Evolutionary conservation across 164 flowering plant genomes (phyloP), one percentile per base, ranked within the genome.

Genomic region (Umbellularia californica): DNA sequence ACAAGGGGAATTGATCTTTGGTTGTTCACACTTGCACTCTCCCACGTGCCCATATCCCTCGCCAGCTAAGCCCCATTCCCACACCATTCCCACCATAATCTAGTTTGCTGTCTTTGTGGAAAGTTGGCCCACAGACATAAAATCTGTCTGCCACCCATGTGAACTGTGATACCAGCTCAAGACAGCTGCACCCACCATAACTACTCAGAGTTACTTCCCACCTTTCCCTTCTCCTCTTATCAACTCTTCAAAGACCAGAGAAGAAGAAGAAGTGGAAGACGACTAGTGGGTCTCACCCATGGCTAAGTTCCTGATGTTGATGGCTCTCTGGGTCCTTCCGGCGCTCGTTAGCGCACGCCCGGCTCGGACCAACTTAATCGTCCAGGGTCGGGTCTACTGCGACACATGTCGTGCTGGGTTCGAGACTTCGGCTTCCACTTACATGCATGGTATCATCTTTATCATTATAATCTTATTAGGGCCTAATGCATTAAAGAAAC

Each of bases 331-430:
- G 52, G 69, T 86, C 50, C 81, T 87, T 11, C 84, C 90, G 33
- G 86, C 87, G 27, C 30, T 86, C 24, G 84, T 76, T 17, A 64
- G 84, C 0, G 60, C 79, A 2, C 84, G 88, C 47, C 86, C 81
- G 2, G 63, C 27, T 27, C n/a, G 55, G 7, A 68, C 33, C 19
- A 83, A 84, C 5, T 83, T 83, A 58, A 20, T 51, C 17, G 85
- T 89, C 2, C 50, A 73, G 22, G 96, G 96, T n/a, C 75, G 72
- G 15, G 91, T 88, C 68, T 87, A 82, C 84, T 91, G 96, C 74
- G 96, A 91, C 80, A 79, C 88, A 20, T 91, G 96, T 83, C 85
- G 75, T 2, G 85, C 86, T n/a, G 93, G 93, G 2, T 91, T 88
- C 77, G 91, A 90, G 79, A 91, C 96, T 74, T 20, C 86, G 23